phyloP scores from a whole-genome alignment of 169 alveolate species.

The Eimeria praecox region DNA sequence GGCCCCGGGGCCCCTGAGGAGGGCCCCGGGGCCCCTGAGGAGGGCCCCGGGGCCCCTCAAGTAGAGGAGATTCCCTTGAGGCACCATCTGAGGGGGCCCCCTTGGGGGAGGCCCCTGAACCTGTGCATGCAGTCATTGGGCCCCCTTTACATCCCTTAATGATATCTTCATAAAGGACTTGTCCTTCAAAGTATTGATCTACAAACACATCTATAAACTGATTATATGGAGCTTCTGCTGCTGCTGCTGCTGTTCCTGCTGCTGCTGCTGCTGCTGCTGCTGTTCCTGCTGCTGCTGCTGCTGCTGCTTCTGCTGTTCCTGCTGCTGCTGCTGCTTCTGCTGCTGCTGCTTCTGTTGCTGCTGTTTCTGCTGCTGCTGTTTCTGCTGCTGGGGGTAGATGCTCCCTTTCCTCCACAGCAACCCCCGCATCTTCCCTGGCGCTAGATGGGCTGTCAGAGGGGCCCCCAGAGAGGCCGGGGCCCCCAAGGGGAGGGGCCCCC shows the following conservation, averaged over 20 bases:
- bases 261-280: slow-evolving; percentile 13
- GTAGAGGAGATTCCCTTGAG: no score
- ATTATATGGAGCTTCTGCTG: neutral
- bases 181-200: slow-evolving; percentile 25
- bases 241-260: neutral
- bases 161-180: neutral
- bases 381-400: neutral
- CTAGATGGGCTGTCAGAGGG: neutral
- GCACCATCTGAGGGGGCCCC: no score
- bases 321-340: neutral
- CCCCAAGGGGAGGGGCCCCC: slow-evolving; percentile 15
- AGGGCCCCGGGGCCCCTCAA: no score
- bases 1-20: no score
- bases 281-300: neutral
- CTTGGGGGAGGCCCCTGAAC: neutral
- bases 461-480: neutral
- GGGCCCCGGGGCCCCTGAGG: no score
- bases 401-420: neutral
- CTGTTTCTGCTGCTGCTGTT: neutral
- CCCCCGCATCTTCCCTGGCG: neutral
- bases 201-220: neutral
- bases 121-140: neutral
- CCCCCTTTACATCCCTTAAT: neutral
- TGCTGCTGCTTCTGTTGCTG: neutral
- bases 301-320: no score